A percentile compares a stretch with the other conserved stretches of the same genome.
phyloP scores from a whole-genome alignment of 2,329 filamentous ascomycete genomes.

The Dactylonectria macrodidyma region DNA sequence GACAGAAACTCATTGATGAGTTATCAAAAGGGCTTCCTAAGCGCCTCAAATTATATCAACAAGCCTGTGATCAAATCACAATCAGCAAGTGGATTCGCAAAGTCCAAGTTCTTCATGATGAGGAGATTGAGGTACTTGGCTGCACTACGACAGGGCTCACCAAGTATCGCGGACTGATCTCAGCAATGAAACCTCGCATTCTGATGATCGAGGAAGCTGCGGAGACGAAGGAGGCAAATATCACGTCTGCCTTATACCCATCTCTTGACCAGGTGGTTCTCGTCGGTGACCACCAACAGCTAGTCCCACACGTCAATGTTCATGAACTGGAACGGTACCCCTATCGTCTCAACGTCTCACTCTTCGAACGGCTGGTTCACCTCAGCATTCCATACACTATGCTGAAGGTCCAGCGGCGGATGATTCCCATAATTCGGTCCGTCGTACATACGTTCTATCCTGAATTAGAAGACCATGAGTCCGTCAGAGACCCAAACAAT shows the following conservation, averaged over 20 bases:
- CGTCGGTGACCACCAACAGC: slow-evolving; percentile 85
- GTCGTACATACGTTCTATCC: slow-evolving; percentile 66
- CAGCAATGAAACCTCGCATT: slow-evolving; percentile 75
- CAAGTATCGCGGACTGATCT: slow-evolving; percentile 82
- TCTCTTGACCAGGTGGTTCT: slow-evolving; percentile 69
- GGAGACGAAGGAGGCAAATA: slow-evolving; percentile 78
- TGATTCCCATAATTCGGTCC: slow-evolving; percentile 62
- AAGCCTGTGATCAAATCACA: slow-evolving; percentile 66
- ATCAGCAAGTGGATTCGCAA: slow-evolving; percentile 73
- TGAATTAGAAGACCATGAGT: slow-evolving; percentile 59
- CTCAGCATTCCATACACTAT: slow-evolving; percentile 75
- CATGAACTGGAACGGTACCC: slow-evolving; percentile 71
- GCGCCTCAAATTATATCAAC: slow-evolving; percentile 65
- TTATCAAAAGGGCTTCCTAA: slow-evolving; percentile 63
- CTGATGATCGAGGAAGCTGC: slow-evolving; percentile 87
- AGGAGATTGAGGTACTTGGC: slow-evolving; percentile 68
- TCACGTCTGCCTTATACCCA: slow-evolving; percentile 66
- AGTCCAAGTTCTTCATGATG: slow-evolving; percentile 55
- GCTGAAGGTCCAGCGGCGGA: slow-evolving; percentile 77
- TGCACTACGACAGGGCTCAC: slow-evolving; percentile 85
- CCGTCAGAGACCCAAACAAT: slow-evolving; percentile 51
- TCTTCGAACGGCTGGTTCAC: slow-evolving; percentile 85
- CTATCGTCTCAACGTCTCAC: slow-evolving; percentile 79
- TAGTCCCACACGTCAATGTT: slow-evolving; percentile 78
- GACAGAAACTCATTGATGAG: slow-evolving; percentile 65